Evolutionary conservation across 345 rosid species (phyloP).

Genomic region (Triadica sebifera): DNA sequence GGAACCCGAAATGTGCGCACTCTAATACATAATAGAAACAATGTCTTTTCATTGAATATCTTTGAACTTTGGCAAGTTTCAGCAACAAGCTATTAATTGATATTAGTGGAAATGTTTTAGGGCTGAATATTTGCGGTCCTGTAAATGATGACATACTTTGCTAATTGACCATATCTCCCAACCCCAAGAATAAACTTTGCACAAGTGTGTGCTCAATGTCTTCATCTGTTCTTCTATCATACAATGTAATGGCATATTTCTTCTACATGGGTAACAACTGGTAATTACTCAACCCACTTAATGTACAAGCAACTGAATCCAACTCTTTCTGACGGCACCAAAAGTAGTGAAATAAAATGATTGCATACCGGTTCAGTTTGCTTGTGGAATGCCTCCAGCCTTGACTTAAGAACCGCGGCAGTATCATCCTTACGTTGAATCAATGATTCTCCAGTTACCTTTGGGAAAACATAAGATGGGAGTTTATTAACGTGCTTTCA

Average conservation of each 20-base stretch:
- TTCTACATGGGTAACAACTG: not conserved
- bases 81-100: not conserved
- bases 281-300: not conserved
- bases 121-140: not conserved
- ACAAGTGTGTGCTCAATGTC: not conserved
- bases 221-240: not conserved
- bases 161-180: not conserved
- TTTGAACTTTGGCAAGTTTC: not conserved
- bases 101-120: not conserved
- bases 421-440: slow-evolving; percentile 94
- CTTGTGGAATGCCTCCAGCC: slow-evolving; percentile 86
- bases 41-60: not conserved
- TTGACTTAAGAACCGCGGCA: slow-evolving; percentile 79
- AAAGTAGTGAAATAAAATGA: slow-evolving; percentile 5
- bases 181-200: not conserved
- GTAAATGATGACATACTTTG: not conserved
- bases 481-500: not conserved
- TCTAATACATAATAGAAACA: too few species aligned
- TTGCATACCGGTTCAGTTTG: slow-evolving; percentile 77
- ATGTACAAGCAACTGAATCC: not conserved
- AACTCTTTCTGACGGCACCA: not conserved
- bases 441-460: slow-evolving; percentile 89
- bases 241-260: not conserved
- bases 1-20: too few species aligned
- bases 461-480: slow-evolving; percentile 15